Evolutionary conservation across 495 filamentous ascomycete species (phyloP).

Genomic region (Parathielavia appendiculata): DNA sequence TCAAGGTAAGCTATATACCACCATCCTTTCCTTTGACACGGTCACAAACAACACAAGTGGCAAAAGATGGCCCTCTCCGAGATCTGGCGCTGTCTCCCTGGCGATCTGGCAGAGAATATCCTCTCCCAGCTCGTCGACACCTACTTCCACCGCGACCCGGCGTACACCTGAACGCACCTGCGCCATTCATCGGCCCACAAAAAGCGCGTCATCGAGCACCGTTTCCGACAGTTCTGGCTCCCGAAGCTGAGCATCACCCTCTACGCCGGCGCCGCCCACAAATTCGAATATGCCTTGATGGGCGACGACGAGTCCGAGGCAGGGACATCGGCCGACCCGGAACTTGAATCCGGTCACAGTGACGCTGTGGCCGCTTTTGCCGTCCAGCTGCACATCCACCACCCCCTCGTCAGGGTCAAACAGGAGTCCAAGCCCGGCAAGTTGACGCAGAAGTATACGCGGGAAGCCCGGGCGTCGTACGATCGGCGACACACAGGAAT

Average conservation of each 20-base stretch:
- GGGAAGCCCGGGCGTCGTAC: neutral
- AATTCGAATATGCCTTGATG: neutral
- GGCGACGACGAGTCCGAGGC: neutral
- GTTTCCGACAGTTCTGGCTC: neutral
- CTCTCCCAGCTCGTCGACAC: neutral
- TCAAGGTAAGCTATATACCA: no score
- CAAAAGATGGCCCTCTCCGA: neutral
- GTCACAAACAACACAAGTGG: no score
- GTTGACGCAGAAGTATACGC: neutral
- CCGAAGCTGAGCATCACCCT: conserved; percentile 4
- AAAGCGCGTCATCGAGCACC: neutral
- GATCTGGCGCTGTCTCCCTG: neutral
- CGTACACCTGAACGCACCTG: conserved; percentile 3
- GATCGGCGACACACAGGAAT: neutral
- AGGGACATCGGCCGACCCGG: neutral
- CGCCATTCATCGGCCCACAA: neutral
- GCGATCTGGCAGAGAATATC: neutral
- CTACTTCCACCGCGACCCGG: conserved; percentile 5
- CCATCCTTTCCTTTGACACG: no score
- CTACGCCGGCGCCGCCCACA: neutral
- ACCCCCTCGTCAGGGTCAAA: neutral
- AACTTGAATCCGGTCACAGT: neutral
- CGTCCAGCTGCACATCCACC: neutral
- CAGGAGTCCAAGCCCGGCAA: neutral
- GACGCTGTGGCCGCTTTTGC: neutral